Percentiles rank a stretch among this genome's conserved stretches.
phyloP scores from a whole-genome alignment of 2,329 filamentous ascomycete species.

The Trichothecium roseum region DNA sequence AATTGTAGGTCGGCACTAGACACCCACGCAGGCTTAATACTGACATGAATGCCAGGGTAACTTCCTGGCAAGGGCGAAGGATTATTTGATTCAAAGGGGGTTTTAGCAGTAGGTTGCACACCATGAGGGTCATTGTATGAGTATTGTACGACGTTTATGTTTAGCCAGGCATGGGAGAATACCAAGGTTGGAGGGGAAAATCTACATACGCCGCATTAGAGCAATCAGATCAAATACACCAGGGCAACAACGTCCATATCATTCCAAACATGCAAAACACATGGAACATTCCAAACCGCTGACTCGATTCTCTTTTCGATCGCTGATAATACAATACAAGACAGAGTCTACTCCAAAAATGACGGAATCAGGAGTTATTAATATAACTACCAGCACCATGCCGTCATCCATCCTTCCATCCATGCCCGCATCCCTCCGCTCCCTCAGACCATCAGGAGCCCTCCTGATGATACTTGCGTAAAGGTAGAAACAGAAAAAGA shows the following conservation, averaged over 20 bases:
- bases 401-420: neutral
- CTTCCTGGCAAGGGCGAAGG: constrained; percentile 15
- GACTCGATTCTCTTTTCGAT: neutral
- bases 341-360: constrained; percentile 43
- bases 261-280: too few relatives aligned
- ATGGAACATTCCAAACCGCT: too few relatives aligned
- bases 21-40: neutral
- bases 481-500: too few relatives aligned
- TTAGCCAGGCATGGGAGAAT: too few relatives aligned
- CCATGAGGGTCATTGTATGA: too few relatives aligned
- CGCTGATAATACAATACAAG: constrained; percentile 17
- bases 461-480: too few relatives aligned
- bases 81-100: constrained; percentile 22
- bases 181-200: too few relatives aligned
- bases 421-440: neutral
- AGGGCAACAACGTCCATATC: too few relatives aligned
- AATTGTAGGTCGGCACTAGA: constrained; percentile 41
- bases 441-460: too few relatives aligned
- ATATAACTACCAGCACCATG: neutral
- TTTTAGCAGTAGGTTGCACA: constrained; percentile 13
- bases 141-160: too few relatives aligned
- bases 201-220: too few relatives aligned
- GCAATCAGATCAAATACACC: too few relatives aligned
- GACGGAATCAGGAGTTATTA: neutral
- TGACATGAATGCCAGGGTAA: constrained; percentile 19